phyloP scores from a whole-genome alignment of 2,329 filamentous ascomycete species.

The Hypoxylon sp. region DNA sequence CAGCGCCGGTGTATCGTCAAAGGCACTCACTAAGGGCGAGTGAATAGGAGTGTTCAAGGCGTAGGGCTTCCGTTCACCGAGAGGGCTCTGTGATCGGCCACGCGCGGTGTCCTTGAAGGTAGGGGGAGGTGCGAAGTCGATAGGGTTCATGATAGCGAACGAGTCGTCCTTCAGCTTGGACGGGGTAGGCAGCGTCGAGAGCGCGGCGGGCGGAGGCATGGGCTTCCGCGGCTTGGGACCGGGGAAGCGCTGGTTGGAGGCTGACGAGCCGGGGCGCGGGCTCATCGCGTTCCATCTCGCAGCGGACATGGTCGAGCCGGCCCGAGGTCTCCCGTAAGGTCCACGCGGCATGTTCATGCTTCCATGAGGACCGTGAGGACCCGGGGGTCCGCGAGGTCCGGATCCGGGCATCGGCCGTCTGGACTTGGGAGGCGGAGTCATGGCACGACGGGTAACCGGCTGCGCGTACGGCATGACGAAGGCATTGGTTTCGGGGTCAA shows the following conservation, averaged over 20 bases:
- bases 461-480: constrained; percentile 87
- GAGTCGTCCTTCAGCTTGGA: constrained; percentile 83
- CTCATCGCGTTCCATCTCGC: constrained; percentile 45
- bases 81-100: constrained; percentile 72
- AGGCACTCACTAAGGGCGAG: constrained; percentile 81
- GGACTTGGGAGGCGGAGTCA: constrained; percentile 83
- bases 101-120: constrained; percentile 71
- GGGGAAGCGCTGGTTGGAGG: constrained; percentile 57
- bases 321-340: constrained; percentile 61
- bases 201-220: constrained; percentile 73
- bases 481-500: constrained; percentile 71
- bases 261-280: constrained; percentile 47
- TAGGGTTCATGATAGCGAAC: constrained; percentile 71
- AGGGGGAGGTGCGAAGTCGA: constrained; percentile 87
- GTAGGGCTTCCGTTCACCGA: constrained; percentile 74
- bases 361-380: constrained; percentile 39
- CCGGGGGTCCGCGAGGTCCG: constrained; percentile 41
- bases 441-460: constrained; percentile 85
- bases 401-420: constrained; percentile 48
- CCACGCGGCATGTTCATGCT: constrained; percentile 55
- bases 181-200: constrained; percentile 83
- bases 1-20: constrained; percentile 84
- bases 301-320: constrained; percentile 57
- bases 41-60: constrained; percentile 75
- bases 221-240: constrained; percentile 53